Evolutionary conservation across 1,284 basidiomycete genomes (phyloP), one percentile per base, ranked within the genome.

Genomic region (Boletus sp.): DNA sequence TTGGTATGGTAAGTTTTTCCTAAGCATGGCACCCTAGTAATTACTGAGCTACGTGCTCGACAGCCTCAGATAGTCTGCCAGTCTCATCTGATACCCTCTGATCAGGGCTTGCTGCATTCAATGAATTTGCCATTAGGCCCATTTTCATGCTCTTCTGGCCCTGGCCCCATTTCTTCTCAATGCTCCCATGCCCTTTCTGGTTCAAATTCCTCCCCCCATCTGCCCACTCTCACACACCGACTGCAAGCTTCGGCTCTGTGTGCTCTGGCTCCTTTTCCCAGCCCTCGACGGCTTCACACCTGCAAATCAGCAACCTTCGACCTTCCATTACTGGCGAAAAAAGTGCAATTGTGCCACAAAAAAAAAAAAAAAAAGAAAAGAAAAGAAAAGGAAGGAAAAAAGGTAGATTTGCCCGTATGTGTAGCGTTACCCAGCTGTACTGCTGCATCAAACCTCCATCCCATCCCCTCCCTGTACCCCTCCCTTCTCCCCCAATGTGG

Each of bases 91-190:
- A 60, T 67, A 61, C 68, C 59, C n/a, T 87, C 88, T 30, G 85
- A 89, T 65, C 78, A 81, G 64, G 84, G 80, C 31, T 89, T 87
- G 2, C 68, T 89, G 21, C 82, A 86, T 67, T 88, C 87, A 0
- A 80, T 83, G 77, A 79, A 77, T 31, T 86, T 85, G 1, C 81
- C 82, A 61, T 37, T 86, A 23, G 78, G 76, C 64, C 82, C 84
- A 1, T 65, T 71, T 43, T 76, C 80, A 3, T 73, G 71, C 31
- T 79, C 79, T 46, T 77, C 77, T 21, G 82, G 83, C 49, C 89
- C 88, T 8, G 83, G 78, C 2, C 78, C 85, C 1, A 74, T 78
- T 17, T 83, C 81, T 58, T 65, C 78, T 62, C 66, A 69, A 51
- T 67, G 77, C 66, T 65, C 77, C 66, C 64, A 67, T 40, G 60